phyloP scores from a whole-genome alignment of 163 green algal species.

The Scenedesmus sp. region DNA sequence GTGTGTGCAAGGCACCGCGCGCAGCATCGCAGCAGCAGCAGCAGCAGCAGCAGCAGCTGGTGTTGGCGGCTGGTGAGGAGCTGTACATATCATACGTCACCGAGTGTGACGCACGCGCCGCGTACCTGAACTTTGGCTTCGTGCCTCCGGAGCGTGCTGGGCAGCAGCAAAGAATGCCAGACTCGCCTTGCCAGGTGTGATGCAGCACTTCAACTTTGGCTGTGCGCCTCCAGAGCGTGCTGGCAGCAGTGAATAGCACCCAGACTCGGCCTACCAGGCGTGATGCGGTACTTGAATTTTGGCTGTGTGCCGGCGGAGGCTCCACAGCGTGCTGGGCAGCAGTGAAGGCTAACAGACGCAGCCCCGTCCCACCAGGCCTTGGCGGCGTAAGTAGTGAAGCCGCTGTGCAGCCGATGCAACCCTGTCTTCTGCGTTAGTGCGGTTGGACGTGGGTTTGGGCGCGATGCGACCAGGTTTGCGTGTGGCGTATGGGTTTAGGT shows the following conservation, averaged over 20 bases:
- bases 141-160: conserved; percentile 45
- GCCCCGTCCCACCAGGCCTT: too few species aligned
- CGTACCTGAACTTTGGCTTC: conserved; percentile 58
- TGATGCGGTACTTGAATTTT: conserved; percentile 56
- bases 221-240: too few species aligned
- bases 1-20: background rate
- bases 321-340: conserved; percentile 21
- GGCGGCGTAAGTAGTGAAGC: too few species aligned
- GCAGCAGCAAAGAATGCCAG: background rate
- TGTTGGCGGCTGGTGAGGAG: conserved; percentile 42
- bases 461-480: too few species aligned
- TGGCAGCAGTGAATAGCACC: too few species aligned
- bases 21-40: conserved; percentile 27
- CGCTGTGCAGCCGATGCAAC: too few species aligned
- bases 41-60: conserved; percentile 14
- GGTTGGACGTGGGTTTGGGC: too few species aligned
- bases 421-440: too few species aligned
- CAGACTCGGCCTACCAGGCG: too few species aligned
- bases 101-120: conserved; percentile 4
- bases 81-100: conserved; percentile 52
- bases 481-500: too few species aligned
- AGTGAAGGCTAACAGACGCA: background rate
- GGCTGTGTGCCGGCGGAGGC: conserved; percentile 61
- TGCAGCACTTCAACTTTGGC: background rate
- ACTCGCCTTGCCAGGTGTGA: background rate